A percentile compares a stretch with the other conserved stretches of the same genome.
phyloP scores from a whole-genome alignment of 495 filamentous ascomycete species.

The Penicillium paradoxum region DNA sequence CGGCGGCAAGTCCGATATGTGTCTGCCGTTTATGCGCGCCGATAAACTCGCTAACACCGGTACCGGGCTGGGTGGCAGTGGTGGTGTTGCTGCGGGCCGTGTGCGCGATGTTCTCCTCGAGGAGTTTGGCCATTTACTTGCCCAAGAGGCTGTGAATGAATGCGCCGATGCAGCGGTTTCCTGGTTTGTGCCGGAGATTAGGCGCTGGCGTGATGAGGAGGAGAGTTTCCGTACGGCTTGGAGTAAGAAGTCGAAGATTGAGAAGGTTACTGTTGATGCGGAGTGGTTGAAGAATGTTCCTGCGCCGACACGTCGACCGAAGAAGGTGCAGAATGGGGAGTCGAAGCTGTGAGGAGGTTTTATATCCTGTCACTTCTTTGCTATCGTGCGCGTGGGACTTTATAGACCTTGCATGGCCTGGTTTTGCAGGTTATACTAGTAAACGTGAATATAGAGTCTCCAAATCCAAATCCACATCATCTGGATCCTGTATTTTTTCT shows the following conservation, averaged over 20 bases:
- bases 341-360: slow-evolving; percentile 32
- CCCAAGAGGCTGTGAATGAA: slow-evolving; percentile 68
- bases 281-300: slow-evolving; percentile 52
- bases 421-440: not conserved
- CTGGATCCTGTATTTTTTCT: slow-evolving; percentile 9
- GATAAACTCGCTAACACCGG: slow-evolving; percentile 45
- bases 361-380: not conserved
- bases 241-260: slow-evolving; percentile 40
- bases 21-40: slow-evolving; percentile 42
- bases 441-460: not conserved
- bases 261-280: slow-evolving; percentile 56
- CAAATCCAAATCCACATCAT: not conserved
- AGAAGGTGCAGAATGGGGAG: slow-evolving; percentile 22
- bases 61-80: slow-evolving; percentile 45
- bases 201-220: slow-evolving; percentile 60
- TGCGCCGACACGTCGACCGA: slow-evolving; percentile 34
- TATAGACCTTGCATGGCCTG: not conserved
- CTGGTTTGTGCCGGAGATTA: slow-evolving; percentile 61
- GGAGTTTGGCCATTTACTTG: slow-evolving; percentile 73
- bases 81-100: slow-evolving; percentile 52
- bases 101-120: slow-evolving; percentile 64
- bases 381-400: not conserved
- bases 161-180: slow-evolving; percentile 56
- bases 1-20: slow-evolving; percentile 61
- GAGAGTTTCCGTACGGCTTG: slow-evolving; percentile 52